These are phyloP conservation scores for Sugiyamaella mastotermitis DNA, from an alignment of 805 yeast genomes.

Conservation along the genomic window DNA sequence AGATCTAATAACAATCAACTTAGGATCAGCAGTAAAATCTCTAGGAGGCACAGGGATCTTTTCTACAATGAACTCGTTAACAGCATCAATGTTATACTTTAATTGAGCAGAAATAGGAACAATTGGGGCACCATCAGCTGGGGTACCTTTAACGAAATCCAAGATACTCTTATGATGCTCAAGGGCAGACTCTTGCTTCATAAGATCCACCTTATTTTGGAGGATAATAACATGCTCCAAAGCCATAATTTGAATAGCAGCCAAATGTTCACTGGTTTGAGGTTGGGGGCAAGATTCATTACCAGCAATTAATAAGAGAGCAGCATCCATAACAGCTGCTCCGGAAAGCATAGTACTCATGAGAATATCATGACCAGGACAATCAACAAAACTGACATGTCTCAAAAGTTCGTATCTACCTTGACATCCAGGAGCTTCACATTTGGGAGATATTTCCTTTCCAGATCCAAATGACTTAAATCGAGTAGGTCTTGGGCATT, in stretches of 20 bases:
- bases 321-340: constrained; percentile 99
- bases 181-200: constrained; percentile 94
- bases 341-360: constrained; percentile 99
- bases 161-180: constrained; percentile 93
- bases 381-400: constrained; percentile 97
- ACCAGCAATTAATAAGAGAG: constrained; percentile 91
- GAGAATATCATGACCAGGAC: constrained; percentile 99
- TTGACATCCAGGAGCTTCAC: constrained; percentile 80
- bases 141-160: constrained; percentile 92
- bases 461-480: constrained; percentile 92
- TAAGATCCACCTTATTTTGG: constrained; percentile 97
- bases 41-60: constrained; percentile 94
- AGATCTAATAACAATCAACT: constrained; percentile 94
- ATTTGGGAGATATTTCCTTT: constrained; percentile 89
- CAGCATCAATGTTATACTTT: constrained; percentile 97
- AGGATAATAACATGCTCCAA: constrained; percentile 91
- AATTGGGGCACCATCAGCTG: constrained; percentile 98
- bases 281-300: constrained; percentile 99
- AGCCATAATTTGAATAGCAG: constrained; percentile 99
- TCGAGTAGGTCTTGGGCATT: constrained; percentile 90
- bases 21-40: constrained; percentile 90
- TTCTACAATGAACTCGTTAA: constrained; percentile 91
- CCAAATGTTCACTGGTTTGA: constrained; percentile 97
- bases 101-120: constrained; percentile 98
- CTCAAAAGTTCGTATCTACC: constrained; percentile 87